phyloP scores from a whole-genome alignment of 2,329 filamentous ascomycete species.

The Hypoxylon sp. region DNA sequence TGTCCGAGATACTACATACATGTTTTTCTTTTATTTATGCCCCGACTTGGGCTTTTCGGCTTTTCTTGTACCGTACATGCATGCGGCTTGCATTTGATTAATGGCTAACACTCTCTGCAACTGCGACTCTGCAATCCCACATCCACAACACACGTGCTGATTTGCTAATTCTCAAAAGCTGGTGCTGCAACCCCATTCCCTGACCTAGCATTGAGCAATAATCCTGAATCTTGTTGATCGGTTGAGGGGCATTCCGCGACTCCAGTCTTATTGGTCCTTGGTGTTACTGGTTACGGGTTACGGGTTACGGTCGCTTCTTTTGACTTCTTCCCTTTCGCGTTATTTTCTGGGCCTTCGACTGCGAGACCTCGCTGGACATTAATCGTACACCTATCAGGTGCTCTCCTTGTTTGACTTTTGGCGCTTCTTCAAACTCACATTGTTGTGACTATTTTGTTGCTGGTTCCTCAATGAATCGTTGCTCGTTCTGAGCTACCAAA shows the following conservation, averaged over 20 bases:
- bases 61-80: background rate
- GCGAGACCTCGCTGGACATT: conserved; percentile 6
- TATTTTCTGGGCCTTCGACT: conserved; percentile 8
- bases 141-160: conserved; percentile 8
- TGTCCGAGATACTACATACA: conserved; percentile 1
- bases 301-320: conserved; percentile 23
- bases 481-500: conserved; percentile 17
- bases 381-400: conserved; percentile 5
- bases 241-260: conserved; percentile 39
- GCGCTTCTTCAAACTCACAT: conserved; percentile 23
- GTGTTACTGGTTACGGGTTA: conserved; percentile 20
- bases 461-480: conserved; percentile 33
- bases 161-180: conserved; percentile 28
- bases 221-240: conserved; percentile 45
- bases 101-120: conserved; percentile 14
- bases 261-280: conserved; percentile 28
- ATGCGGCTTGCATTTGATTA: conserved; percentile 19
- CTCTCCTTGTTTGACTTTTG: conserved; percentile 21
- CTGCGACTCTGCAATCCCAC: background rate
- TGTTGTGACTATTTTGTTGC: conserved; percentile 21
- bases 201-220: conserved; percentile 39
- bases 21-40: background rate
- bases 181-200: conserved; percentile 33
- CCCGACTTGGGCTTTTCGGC: background rate
- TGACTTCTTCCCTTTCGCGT: conserved; percentile 17